These are phyloP conservation scores for Cystoderma amianthinum DNA, from an alignment of 768 basidiomycete species.

Conservation along the genomic window DNA sequence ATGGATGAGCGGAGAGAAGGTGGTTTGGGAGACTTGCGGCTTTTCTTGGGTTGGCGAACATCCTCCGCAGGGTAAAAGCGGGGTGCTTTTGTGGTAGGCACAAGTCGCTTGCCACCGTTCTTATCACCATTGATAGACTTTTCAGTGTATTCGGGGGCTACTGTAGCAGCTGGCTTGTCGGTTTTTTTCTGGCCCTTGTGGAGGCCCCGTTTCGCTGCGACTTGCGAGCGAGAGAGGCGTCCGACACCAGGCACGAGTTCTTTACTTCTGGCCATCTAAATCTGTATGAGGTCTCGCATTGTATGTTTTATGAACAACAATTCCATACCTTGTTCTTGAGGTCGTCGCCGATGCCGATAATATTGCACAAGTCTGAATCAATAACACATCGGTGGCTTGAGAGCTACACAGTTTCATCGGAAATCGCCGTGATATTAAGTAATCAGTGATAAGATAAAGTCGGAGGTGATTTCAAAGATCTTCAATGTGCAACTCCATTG, in stretches of 20 bases:
- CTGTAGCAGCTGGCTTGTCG: constrained; percentile 53
- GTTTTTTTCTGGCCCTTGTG: constrained; percentile 83
- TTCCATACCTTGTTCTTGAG: constrained; percentile 43
- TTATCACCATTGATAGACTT: constrained; percentile 84
- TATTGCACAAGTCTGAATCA: constrained; percentile 24
- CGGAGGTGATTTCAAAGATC: too few relatives aligned
- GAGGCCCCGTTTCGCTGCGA: constrained; percentile 73
- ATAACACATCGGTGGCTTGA: constrained; percentile 30
- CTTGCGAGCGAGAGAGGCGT: constrained; percentile 77
- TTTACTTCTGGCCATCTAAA: constrained; percentile 78
- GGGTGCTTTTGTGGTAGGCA: constrained; percentile 80
- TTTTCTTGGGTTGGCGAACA: constrained; percentile 84
- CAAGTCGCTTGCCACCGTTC: constrained; percentile 83
- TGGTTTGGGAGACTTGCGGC: constrained; percentile 79
- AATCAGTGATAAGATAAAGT: constrained; percentile 23
- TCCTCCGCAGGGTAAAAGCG: constrained; percentile 96
- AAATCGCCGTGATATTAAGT: constrained; percentile 23
- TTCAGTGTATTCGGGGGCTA: constrained; percentile 60
- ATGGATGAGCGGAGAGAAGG: constrained; percentile 80
- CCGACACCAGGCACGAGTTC: constrained; percentile 79
- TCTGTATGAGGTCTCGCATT: too few relatives aligned
- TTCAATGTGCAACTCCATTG: too few relatives aligned
- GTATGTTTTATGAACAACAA: too few relatives aligned
- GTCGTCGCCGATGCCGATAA: constrained; percentile 44
- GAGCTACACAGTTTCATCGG: constrained; percentile 38